Conservation (phyloP, 306 rosid genomes). For the Oemleria cerasiformis region DNA sequence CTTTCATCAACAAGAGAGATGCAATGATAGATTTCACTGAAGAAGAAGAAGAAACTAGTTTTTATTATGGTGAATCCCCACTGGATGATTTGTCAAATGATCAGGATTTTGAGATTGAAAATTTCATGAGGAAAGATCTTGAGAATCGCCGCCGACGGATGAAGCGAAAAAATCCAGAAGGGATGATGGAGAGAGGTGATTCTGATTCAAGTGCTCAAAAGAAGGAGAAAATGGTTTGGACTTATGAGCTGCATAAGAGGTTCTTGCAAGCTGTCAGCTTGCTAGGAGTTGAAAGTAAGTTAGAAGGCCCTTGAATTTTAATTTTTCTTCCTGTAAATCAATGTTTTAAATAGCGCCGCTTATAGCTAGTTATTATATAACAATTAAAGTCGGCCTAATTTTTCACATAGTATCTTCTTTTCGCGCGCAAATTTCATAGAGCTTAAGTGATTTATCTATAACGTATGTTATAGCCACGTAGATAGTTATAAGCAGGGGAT, state of each 20-base stretch:
- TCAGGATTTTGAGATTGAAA: background rate
- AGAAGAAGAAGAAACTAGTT: too few relatives aligned
- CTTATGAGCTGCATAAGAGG: conserved; percentile 26
- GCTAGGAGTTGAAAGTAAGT: conserved; percentile 38
- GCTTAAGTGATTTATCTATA: too few relatives aligned
- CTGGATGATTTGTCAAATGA: background rate
- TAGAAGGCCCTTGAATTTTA: background rate
- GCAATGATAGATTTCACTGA: background rate
- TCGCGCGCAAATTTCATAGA: too few relatives aligned
- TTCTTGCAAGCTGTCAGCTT: conserved; percentile 31
- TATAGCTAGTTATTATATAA: too few relatives aligned
- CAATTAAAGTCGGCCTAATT: too few relatives aligned
- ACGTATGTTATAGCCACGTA: too few relatives aligned
- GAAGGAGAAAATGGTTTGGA: conserved; percentile 35
- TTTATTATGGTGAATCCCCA: background rate
- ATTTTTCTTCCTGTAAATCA: background rate
- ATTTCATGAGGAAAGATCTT: conserved; percentile 4
- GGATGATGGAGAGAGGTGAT: background rate
- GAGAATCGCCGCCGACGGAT: background rate
- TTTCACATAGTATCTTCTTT: too few relatives aligned
- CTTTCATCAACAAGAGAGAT: conserved; percentile 7
- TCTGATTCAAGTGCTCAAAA: conserved; percentile 6
- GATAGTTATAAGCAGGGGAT: too few relatives aligned
- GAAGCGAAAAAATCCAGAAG: conserved; percentile 17
- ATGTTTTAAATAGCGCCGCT: too few relatives aligned